Conservation (phyloP, 2,329 filamentous ascomycete genomes). For the Penicillium hordei region DNA sequence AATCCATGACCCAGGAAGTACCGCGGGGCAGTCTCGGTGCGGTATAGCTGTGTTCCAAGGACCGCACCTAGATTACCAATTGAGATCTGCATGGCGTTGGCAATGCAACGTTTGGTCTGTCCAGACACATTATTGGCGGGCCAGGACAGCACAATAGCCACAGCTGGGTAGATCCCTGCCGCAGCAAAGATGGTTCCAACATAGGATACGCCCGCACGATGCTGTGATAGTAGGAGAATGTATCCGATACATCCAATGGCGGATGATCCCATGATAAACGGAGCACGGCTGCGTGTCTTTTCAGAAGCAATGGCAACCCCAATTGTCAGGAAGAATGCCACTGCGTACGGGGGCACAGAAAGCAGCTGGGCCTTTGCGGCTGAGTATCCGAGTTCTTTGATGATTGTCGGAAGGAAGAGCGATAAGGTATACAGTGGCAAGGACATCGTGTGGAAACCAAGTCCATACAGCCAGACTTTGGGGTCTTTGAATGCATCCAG, state of each 20-base stretch:
- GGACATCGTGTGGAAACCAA: constrained; percentile 51
- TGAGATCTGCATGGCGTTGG: constrained; percentile 70
- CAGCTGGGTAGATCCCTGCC: constrained; percentile 37
- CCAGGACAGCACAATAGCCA: constrained; percentile 65
- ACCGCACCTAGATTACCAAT: constrained; percentile 70
- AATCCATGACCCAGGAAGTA: constrained; percentile 67
- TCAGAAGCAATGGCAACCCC: constrained; percentile 58
- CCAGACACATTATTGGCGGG: constrained; percentile 70
- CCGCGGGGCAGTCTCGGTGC: constrained; percentile 59
- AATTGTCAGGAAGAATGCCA: constrained; percentile 62
- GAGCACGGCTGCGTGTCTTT: constrained; percentile 55
- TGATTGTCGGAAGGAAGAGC: constrained; percentile 45
- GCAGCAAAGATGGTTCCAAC: constrained; percentile 10
- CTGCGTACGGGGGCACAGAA: constrained; percentile 64
- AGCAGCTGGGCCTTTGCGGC: constrained; percentile 52
- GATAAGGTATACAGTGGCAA: constrained; percentile 52
- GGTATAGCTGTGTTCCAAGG: constrained; percentile 68
- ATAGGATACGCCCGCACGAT: constrained; percentile 39
- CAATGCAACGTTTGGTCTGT: constrained; percentile 67
- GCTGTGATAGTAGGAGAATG: constrained; percentile 57
- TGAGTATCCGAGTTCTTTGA: constrained; percentile 45
- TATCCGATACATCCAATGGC: constrained; percentile 62
- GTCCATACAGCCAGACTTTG: constrained; percentile 24
- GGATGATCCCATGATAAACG: constrained; percentile 63
- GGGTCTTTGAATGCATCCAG: constrained; percentile 60